These are phyloP conservation scores for Aspergillus felis DNA, from an alignment of 2,329 filamentous ascomycete genomes.

Conservation along the genomic window DNA sequence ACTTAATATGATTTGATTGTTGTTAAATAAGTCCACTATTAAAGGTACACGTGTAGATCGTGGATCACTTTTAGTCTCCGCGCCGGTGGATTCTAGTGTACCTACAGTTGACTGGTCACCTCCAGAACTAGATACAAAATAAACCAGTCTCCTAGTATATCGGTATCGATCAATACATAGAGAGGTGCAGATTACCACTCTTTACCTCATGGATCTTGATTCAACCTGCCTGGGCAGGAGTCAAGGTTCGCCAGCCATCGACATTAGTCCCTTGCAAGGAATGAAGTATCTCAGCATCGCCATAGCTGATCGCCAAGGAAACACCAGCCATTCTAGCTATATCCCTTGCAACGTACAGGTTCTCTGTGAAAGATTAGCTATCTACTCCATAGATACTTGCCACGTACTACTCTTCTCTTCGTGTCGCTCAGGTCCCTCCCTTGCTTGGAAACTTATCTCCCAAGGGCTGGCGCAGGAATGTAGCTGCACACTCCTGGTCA, in stretches of 20 bases:
- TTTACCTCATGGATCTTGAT: too few species aligned
- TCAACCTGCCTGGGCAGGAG: too few species aligned
- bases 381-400: too few species aligned
- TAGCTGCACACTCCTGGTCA: too few species aligned
- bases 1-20: background rate
- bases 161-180: background rate
- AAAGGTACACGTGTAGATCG: background rate
- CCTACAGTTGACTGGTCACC: background rate
- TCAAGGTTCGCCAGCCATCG: background rate
- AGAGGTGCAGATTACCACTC: too few species aligned
- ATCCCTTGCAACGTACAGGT: too few species aligned
- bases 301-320: constrained; percentile 1
- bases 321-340: background rate
- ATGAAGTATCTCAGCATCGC: background rate
- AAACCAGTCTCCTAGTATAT: background rate
- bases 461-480: too few species aligned
- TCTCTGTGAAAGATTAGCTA: too few species aligned
- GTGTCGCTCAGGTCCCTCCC: too few species aligned
- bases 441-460: too few species aligned
- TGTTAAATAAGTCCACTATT: background rate
- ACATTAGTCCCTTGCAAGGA: background rate
- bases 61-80: background rate
- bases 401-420: too few species aligned
- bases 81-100: background rate
- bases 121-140: background rate